Evolutionary conservation across 2,329 filamentous ascomycete genomes (phyloP).

Genomic region (Fusarium marasasianum): DNA sequence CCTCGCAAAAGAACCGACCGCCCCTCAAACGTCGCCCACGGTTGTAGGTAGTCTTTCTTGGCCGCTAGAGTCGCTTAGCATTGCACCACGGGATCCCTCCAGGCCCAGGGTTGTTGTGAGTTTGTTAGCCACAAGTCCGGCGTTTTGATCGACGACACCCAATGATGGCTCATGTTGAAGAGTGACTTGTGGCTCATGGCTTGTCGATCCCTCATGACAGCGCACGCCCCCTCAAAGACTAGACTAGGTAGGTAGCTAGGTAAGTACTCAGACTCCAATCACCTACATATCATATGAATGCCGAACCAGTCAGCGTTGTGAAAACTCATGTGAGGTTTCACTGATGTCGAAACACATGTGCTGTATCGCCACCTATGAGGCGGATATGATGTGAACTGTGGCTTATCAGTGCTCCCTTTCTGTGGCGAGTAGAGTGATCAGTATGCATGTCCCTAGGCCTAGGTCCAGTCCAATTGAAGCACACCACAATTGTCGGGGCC

Average conservation of each 20-base stretch:
- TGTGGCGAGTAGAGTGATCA: slow-evolving; percentile 18
- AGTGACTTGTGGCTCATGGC: slow-evolving; percentile 43
- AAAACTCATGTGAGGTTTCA: background rate
- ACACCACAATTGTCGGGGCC: slow-evolving; percentile 27
- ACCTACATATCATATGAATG: background rate
- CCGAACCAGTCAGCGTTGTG: slow-evolving; percentile 30
- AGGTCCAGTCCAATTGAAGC: background rate
- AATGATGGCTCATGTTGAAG: slow-evolving; percentile 28
- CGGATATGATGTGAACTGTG: slow-evolving; percentile 24
- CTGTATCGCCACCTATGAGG: slow-evolving; percentile 25
- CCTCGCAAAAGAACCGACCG: background rate
- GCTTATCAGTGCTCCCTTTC: slow-evolving; percentile 22
- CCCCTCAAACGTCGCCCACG: slow-evolving; percentile 3
- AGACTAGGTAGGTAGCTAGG: background rate
- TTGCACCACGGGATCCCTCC: slow-evolving; percentile 10
- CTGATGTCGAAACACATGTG: background rate
- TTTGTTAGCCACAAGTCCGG: slow-evolving; percentile 1
- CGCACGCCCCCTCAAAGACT: slow-evolving; percentile 27
- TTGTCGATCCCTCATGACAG: slow-evolving; percentile 34
- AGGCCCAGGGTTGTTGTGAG: background rate
- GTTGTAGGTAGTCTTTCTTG: slow-evolving; percentile 2
- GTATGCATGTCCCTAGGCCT: background rate
- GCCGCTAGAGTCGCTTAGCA: slow-evolving; percentile 18
- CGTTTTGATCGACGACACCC: slow-evolving; percentile 9
- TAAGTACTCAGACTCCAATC: slow-evolving; percentile 1